phyloP scores from a whole-genome alignment of 352 stramenopile species.

The Saprolegnia diclina region DNA sequence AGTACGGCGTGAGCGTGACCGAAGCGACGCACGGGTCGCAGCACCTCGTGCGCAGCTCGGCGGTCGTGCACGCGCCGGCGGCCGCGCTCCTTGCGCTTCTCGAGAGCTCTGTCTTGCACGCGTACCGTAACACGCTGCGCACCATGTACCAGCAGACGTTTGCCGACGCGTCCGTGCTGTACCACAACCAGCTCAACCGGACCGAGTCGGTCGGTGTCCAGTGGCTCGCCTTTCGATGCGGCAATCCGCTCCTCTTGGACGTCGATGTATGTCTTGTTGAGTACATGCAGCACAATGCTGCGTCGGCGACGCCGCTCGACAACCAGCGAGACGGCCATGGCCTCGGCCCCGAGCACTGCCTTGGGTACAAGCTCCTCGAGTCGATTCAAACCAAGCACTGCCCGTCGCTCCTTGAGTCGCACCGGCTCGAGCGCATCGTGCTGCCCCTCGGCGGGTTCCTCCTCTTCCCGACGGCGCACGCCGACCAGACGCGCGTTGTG shows the following conservation, averaged over 20 bases:
- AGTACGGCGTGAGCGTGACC: constrained; percentile 5
- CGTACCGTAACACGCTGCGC: constrained; percentile 63
- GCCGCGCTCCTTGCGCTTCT: constrained; percentile 54
- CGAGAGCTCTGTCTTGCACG: constrained; percentile 46
- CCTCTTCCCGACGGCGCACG: constrained; percentile 54
- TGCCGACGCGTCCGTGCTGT: constrained; percentile 69
- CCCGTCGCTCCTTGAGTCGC: constrained; percentile 53
- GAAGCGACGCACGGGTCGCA: constrained; percentile 9
- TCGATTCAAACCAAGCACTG: constrained; percentile 65
- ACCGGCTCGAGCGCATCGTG: constrained; percentile 50
- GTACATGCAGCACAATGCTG: constrained; percentile 56
- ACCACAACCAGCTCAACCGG: constrained; percentile 37
- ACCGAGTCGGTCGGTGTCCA: constrained; percentile 53
- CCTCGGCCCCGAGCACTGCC: not conserved
- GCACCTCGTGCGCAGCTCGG: constrained; percentile 56
- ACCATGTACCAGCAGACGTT: constrained; percentile 70
- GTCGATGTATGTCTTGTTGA: constrained; percentile 69
- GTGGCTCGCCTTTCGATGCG: constrained; percentile 62
- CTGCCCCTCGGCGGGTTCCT: constrained; percentile 64
- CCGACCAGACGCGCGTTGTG: constrained; percentile 63
- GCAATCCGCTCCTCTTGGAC: constrained; percentile 56
- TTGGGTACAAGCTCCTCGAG: constrained; percentile 55
- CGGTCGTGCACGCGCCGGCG: constrained; percentile 47
- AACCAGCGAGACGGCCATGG: constrained; percentile 28
- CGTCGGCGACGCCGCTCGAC: constrained; percentile 23